A percentile compares a stretch with the other conserved stretches of the same genome.
phyloP scores from a whole-genome alignment of 1,139 yeast genomes.

The Blastobotrys illinoisensis region DNA sequence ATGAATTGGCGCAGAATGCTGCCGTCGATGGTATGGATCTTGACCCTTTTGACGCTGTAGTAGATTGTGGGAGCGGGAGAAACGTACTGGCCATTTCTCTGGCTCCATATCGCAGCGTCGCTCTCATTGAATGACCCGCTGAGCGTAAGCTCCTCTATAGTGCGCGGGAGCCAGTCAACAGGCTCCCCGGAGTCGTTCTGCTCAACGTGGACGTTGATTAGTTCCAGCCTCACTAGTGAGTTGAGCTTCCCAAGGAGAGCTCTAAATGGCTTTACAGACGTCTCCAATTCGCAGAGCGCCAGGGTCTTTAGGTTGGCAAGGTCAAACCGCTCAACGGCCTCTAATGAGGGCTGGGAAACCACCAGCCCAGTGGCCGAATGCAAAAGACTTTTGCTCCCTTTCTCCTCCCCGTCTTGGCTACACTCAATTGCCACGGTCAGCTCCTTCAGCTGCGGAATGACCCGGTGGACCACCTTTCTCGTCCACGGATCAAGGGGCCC shows the following conservation, averaged over 20 bases:
- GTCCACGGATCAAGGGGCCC: neutral
- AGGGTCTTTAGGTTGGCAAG: neutral
- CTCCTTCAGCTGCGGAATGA: neutral
- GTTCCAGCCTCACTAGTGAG: neutral
- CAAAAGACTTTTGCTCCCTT: no score
- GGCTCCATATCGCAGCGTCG: neutral
- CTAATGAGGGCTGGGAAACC: neutral
- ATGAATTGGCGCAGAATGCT: neutral
- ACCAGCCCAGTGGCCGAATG: neutral
- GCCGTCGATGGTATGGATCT: neutral
- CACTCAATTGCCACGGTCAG: neutral
- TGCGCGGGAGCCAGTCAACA: neutral
- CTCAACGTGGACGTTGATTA: neutral
- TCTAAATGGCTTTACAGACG: neutral
- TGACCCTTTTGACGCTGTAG: neutral
- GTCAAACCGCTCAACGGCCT: neutral
- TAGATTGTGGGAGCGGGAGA: neutral
- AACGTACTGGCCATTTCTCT: neutral
- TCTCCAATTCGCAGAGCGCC: neutral
- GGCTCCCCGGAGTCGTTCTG: neutral
- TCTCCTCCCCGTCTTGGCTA: neutral
- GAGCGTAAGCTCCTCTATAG: neutral
- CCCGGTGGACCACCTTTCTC: neutral
- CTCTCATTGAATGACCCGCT: neutral
- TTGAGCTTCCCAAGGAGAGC: neutral